A percentile compares a stretch with the other conserved stretches of the same genome.
These are phyloP conservation scores for Lecanicillium sp. DNA, from an alignment of 2,329 filamentous ascomycete species.

Conservation along the genomic window DNA sequence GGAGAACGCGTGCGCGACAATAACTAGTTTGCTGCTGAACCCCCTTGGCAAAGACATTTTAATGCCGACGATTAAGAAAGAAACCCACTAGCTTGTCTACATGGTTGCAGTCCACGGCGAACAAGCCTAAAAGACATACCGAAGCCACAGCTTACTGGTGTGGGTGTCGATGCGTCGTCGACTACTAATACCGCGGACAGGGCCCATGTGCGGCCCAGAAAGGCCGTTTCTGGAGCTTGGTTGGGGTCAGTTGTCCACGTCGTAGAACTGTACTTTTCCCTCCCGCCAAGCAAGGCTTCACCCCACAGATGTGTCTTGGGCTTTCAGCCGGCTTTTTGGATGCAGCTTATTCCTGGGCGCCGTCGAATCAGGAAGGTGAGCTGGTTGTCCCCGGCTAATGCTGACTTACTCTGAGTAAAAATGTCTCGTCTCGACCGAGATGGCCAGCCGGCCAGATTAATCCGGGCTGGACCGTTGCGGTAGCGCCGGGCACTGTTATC, in stretches of 20 bases:
- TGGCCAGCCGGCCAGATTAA: background rate
- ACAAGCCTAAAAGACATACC: background rate
- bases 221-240: background rate
- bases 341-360: background rate
- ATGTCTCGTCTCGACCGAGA: background rate
- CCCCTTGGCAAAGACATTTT: too few relatives aligned
- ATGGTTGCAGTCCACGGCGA: too few relatives aligned
- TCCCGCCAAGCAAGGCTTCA: too few relatives aligned
- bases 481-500: too few relatives aligned
- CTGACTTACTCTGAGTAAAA: background rate
- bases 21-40: too few relatives aligned
- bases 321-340: background rate
- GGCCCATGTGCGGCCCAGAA: background rate
- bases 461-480: too few relatives aligned
- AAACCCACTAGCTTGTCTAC: too few relatives aligned
- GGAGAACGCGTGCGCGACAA: too few relatives aligned
- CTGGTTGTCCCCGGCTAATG: background rate
- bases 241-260: background rate
- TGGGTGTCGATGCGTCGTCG: background rate
- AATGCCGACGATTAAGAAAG: too few relatives aligned
- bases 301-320: too few relatives aligned
- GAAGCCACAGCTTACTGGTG: background rate
- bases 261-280: background rate
- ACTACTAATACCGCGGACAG: background rate
- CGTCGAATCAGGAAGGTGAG: background rate